Base-by-base conservation (phyloP, 768 basidiomycete species). In the Tephrocybe sp. region DNA sequence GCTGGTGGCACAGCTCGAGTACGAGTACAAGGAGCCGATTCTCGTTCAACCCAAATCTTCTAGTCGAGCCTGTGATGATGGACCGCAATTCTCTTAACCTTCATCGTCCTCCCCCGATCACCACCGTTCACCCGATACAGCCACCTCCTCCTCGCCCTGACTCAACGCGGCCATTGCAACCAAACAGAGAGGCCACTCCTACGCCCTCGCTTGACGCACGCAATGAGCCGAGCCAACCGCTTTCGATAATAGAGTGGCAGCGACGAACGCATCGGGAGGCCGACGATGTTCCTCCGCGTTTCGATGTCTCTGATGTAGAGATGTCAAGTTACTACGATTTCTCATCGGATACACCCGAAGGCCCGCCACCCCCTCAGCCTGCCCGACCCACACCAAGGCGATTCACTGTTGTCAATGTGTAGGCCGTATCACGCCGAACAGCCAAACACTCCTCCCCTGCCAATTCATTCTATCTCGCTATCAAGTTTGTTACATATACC, bases 361-460 rank as follows among this genome's bases (percentile, higher is more conserved):
- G 59, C 25, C 54, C 43, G 13, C 49, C 58, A 11, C 45, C 49
- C 37, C 57, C 51, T n/a, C 58, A 54, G 13, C 60, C 58, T 8
- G 57, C 64, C 1, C 59, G 38, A 33, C 45, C 49, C 16, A 48
- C 52, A 6, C 56, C 62, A 13, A 60, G 63, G 39, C 59, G 62
- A 24, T 69, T 64, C 44, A 64, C 65, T 11, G 63, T 69, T 31
- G 65, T 66, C 49, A 68, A 69, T 47, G 62, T 61, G 52, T 69
- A 56, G 42, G 3, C 27, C 48, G 31, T 18, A 25, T 22, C 5
- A 8, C n/a, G 37, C n/a, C 7, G 37, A 21, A 18, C 37, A 19
- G 19, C 21, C 8, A 19, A 8, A 7, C 37, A 16, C 18, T 15
- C 37, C 8, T 19, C 37, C 7, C 8, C 37, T 19, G 3, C 19